Percentiles rank a stretch among this genome's conserved stretches.
These are phyloP conservation scores for Lophiotrema nucula DNA, from an alignment of 495 filamentous ascomycete genomes.

Conservation along the genomic window DNA sequence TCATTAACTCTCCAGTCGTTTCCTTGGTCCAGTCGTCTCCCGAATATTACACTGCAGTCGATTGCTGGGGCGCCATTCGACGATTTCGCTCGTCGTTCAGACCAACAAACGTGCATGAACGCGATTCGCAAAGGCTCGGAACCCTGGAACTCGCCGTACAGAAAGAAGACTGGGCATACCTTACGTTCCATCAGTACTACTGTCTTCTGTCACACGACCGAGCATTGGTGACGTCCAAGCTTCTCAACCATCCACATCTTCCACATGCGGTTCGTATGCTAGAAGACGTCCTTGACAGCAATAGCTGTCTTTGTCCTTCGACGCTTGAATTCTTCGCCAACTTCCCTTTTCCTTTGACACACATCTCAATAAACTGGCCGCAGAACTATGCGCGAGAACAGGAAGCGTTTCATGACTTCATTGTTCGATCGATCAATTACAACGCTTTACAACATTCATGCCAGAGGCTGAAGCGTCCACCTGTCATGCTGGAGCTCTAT, in stretches of 20 bases:
- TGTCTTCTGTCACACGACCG: conserved; percentile 12
- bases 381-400: conserved; percentile 5
- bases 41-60: too few species aligned
- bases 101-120: too few species aligned
- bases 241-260: conserved; percentile 16
- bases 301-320: conserved; percentile 8
- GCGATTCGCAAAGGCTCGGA: conserved; percentile 6
- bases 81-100: too few species aligned
- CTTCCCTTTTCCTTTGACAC: conserved; percentile 23
- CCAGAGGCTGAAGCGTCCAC: conserved; percentile 9
- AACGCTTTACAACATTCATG: not conserved
- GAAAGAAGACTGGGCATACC: conserved; percentile 16
- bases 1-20: too few species aligned
- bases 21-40: too few species aligned
- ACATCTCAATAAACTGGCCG: conserved; percentile 16
- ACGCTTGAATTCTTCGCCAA: conserved; percentile 31
- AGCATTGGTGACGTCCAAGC: not conserved
- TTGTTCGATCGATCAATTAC: not conserved
- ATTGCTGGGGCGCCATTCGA: too few species aligned
- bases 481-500: conserved; percentile 24
- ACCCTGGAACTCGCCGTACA: conserved; percentile 21
- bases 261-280: not conserved
- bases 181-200: conserved; percentile 29
- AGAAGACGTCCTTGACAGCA: conserved; percentile 16
- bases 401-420: conserved; percentile 7